Percentiles rank a stretch among this genome's conserved stretches.
phyloP scores from a whole-genome alignment of 2,329 filamentous ascomycete genomes.

The Colletotrichum sp. region DNA sequence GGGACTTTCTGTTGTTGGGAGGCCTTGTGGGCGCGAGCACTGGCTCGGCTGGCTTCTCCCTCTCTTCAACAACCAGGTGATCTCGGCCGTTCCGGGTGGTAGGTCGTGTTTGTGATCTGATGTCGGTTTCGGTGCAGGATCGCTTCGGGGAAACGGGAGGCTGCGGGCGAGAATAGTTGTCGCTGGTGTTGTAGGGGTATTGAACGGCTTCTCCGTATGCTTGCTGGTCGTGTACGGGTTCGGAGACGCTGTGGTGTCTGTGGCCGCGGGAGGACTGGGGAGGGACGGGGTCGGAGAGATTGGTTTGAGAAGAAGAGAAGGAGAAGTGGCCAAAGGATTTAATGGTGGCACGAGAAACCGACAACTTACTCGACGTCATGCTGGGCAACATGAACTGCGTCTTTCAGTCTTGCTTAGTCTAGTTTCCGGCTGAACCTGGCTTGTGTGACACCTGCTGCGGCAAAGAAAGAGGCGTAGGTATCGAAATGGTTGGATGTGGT shows the following conservation, averaged over 20 bases:
- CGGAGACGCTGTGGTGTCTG: constrained; percentile 19
- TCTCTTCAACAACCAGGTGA: not conserved
- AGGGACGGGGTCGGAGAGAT: constrained; percentile 6
- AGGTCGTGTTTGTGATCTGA: not conserved
- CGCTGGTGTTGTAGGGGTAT: not conserved
- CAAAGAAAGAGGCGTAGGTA: not conserved
- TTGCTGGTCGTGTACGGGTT: constrained; percentile 3
- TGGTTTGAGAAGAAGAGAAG: constrained; percentile 31
- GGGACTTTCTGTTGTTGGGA: constrained; percentile 32
- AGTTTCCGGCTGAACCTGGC: constrained; percentile 8
- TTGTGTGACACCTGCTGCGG: constrained; percentile 4
- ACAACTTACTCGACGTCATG: constrained; percentile 52
- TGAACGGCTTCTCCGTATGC: not conserved
- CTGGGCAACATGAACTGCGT: constrained; percentile 32
- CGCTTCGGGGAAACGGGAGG: constrained; percentile 15
- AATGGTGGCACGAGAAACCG: constrained; percentile 34
- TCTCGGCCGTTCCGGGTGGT: not conserved
- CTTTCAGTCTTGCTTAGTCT: constrained; percentile 16
- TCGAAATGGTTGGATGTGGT: not conserved
- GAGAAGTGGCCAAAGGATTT: constrained; percentile 38
- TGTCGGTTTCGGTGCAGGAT: constrained; percentile 11
- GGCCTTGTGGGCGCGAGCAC: constrained; percentile 16
- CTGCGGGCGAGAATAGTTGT: not conserved
- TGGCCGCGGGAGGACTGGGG: constrained; percentile 11
- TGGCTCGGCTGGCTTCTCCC: constrained; percentile 18